A percentile compares a stretch with the other conserved stretches of the same genome.
phyloP scores from a whole-genome alignment of 139 green algal species.

The Closterium sp. region DNA sequence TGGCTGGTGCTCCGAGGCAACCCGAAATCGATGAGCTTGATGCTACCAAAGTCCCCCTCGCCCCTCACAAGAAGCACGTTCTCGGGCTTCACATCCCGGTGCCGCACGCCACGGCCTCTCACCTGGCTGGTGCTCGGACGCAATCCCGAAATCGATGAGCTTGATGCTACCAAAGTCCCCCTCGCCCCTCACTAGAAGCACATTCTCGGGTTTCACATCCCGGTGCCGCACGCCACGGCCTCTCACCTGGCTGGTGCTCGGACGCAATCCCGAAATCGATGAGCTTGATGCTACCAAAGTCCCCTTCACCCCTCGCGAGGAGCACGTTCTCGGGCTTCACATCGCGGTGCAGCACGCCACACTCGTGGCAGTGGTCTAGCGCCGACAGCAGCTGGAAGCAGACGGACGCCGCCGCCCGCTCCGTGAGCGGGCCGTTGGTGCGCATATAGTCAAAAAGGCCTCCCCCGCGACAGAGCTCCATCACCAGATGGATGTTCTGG shows the following conservation, averaged over 20 bases:
- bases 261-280: slow-evolving; percentile 54
- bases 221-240: too few species aligned
- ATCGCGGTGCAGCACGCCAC: slow-evolving; percentile 90
- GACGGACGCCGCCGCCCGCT: background rate
- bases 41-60: too few species aligned
- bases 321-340: slow-evolving; percentile 96
- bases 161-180: too few species aligned
- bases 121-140: too few species aligned
- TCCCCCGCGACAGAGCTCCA: background rate
- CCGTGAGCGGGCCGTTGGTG: background rate
- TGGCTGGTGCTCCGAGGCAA: too few species aligned
- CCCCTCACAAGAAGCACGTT: too few species aligned
- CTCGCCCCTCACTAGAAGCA: too few species aligned
- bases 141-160: too few species aligned
- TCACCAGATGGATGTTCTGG: background rate
- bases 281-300: slow-evolving; percentile 75
- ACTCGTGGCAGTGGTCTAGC: slow-evolving; percentile 69
- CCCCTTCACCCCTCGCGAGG: slow-evolving; percentile 67
- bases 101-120: too few species aligned
- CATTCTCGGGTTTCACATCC: too few species aligned
- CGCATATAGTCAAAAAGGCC: background rate
- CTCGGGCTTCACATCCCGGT: too few species aligned
- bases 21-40: too few species aligned
- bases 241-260: background rate
- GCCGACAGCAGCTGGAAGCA: background rate